Evolutionary conservation across 495 filamentous ascomycete species (phyloP), one percentile per base, ranked within the genome.

Genomic region (Penicillium canariense): DNA sequence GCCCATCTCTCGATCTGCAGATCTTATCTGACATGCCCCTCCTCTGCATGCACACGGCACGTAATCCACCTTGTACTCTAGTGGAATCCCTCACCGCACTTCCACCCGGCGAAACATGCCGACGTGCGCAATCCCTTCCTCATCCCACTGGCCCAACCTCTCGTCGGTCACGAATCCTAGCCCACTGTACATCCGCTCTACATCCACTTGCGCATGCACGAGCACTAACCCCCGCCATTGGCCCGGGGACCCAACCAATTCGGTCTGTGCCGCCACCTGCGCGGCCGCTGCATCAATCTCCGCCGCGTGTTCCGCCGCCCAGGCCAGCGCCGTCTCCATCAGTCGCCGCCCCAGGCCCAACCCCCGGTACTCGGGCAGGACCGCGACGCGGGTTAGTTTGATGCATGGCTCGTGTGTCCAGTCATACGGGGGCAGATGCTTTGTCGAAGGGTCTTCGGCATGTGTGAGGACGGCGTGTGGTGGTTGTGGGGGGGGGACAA

Each of bases 101-200:
- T 48, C 53, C 27, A 78, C 55, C 56, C 76, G 51, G 50, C 54
- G 71, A 63, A 74, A 93, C 90, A 96, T 93, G 12, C 87, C 90
- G 26, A 91, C 80, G 79, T 96, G 92, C 60, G 80, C 76, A 58
- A 96, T 90, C 18, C 88, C 90, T 57, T 95, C 90, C 73, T 96
- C 91, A 34, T 75, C 71, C 89, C 91, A 97, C 56, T 58, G 71
- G 0, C 89, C 88, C 83, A 94, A 80, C 7, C 66, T 70, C 63
- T 83, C 75, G 71, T 96, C 91, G 7, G 78, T 66, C 58, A 69
- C 65, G 63, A 96, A 97, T 0, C 90, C 90, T 68, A 83, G 75
- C 48, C 72, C 72, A 50, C 61, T 63, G 81, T 88, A 95, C 58
- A 84, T 67, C 55, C 61, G 63, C 57, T 81, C 77, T 23, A 86